A percentile compares a stretch with the other conserved stretches of the same genome.
These are phyloP conservation scores for Seiridium cupressi DNA, from an alignment of 2,329 filamentous ascomycete genomes.

Conservation along the genomic window DNA sequence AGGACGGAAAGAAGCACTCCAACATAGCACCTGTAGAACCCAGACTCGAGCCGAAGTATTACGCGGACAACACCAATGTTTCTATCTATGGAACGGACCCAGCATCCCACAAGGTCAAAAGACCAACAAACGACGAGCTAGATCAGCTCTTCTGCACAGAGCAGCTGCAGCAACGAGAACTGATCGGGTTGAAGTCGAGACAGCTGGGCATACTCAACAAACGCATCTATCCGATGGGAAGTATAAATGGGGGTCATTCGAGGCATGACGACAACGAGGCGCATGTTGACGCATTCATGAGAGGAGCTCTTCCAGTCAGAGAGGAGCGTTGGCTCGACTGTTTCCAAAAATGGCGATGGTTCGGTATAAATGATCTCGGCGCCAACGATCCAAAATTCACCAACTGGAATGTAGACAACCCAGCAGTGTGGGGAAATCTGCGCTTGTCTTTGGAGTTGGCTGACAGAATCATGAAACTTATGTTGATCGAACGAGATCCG, in stretches of 20 bases:
- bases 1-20: not conserved
- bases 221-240: not conserved
- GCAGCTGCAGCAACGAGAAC: not conserved
- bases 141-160: not conserved
- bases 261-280: not conserved
- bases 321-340: not conserved
- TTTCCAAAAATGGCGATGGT: not conserved
- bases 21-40: not conserved
- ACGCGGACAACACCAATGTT: not conserved
- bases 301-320: not conserved
- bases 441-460: not conserved
- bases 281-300: not conserved
- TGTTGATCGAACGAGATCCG: not conserved
- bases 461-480: not conserved
- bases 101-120: not conserved
- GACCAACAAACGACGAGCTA: not conserved
- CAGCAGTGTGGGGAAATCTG: not conserved
- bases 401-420: not conserved
- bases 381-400: not conserved
- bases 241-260: not conserved
- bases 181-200: not conserved
- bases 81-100: not conserved
- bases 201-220: not conserved
- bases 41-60: not conserved
- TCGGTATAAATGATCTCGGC: not conserved